These are phyloP conservation scores for Penicillium brasilianum DNA, from an alignment of 2,329 filamentous ascomycete species.

Conservation along the genomic window DNA sequence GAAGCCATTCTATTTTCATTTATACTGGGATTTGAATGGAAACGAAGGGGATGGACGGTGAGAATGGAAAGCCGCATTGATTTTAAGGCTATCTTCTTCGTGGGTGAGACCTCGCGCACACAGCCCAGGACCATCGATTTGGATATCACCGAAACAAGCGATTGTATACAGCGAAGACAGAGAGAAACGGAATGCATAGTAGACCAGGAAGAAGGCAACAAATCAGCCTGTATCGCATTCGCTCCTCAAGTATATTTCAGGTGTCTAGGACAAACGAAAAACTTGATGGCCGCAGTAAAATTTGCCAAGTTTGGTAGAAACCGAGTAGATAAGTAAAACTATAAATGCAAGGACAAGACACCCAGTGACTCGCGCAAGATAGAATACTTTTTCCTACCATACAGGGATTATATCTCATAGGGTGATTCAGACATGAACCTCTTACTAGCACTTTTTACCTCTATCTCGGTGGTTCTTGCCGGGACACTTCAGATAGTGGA, in stretches of 20 bases:
- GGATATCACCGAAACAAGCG: not conserved
- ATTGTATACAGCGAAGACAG: not conserved
- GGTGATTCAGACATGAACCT: not conserved
- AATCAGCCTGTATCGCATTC: not conserved
- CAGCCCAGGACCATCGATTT: not conserved
- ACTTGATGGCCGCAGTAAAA: not conserved
- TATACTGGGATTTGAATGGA: not conserved
- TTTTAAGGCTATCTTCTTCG: not conserved
- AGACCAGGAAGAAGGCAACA: not conserved
- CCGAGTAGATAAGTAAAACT: not conserved
- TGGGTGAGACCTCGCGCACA: not conserved
- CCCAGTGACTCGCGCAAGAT: not conserved
- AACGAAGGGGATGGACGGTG: not conserved
- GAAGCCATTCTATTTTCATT: not conserved
- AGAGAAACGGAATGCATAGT: not conserved
- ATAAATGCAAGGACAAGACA: not conserved
- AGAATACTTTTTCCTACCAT: not conserved
- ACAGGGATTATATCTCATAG: not conserved
- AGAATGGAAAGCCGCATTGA: not conserved
- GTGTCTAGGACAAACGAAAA: not conserved
- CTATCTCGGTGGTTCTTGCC: not conserved
- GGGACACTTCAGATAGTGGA: not conserved
- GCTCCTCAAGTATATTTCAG: not conserved
- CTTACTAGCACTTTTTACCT: not conserved
- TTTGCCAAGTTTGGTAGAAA: not conserved